A percentile compares a stretch with the other conserved stretches of the same genome.
Evolutionary conservation across 1,284 basidiomycete genomes (phyloP).

Genomic region (Rhodotorula mucilaginosa): DNA sequence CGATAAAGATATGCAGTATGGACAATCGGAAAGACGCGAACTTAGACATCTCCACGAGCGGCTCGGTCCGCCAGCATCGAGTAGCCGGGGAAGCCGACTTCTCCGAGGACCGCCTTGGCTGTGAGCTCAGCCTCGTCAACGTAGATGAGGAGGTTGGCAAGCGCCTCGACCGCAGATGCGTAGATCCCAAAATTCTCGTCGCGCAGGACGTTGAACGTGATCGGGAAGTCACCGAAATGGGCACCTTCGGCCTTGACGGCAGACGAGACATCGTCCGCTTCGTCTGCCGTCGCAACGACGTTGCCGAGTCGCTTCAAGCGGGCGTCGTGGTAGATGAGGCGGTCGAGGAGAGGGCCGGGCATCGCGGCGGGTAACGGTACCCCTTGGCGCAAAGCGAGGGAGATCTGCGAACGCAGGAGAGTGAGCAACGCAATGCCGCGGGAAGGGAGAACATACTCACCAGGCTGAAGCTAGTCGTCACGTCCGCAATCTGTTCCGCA

Average conservation of each 20-base stretch:
- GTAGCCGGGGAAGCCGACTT: constrained; percentile 15
- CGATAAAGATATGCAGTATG: no score
- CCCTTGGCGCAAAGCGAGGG: constrained; percentile 31
- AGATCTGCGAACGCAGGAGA: constrained; percentile 12
- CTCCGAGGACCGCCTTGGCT: constrained; percentile 24
- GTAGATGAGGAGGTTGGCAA: constrained; percentile 16
- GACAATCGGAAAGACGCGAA: no score
- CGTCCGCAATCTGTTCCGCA: constrained; percentile 30
- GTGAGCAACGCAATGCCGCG: no score
- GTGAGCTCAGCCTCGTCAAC: constrained; percentile 22
- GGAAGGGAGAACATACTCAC: constrained; percentile 1
- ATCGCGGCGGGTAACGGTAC: constrained; percentile 25
- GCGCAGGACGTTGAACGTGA: constrained; percentile 20
- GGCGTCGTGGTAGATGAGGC: constrained; percentile 35
- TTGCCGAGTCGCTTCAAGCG: constrained; percentile 6
- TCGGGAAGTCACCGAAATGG: constrained; percentile 6
- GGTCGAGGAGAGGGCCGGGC: constrained; percentile 36
- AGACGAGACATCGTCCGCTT: background rate
- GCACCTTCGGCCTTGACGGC: constrained; percentile 24
- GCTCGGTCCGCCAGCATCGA: background rate
- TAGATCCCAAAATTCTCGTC: constrained; percentile 14
- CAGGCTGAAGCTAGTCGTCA: constrained; percentile 25
- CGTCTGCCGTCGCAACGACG: background rate
- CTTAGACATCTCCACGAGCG: no score
- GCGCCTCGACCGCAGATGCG: constrained; percentile 6